Percentiles rank a stretch among this genome's conserved stretches.
Conservation (phyloP, 179 eudicot genomes). For the Gypsophila paniculata region DNA sequence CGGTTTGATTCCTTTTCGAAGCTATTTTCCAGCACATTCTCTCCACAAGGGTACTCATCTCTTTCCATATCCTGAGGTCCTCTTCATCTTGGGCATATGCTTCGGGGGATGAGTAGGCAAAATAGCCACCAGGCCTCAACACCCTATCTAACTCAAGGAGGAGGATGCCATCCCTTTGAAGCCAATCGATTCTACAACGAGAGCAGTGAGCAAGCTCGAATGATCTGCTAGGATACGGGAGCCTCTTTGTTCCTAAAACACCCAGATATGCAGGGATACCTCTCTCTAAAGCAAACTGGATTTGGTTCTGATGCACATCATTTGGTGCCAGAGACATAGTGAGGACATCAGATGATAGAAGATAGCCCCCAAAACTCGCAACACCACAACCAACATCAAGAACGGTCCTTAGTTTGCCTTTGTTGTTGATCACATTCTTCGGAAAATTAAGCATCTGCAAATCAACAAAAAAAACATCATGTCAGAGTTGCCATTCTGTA, state of each 20-base stretch:
- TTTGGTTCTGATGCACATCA: constrained; percentile 96
- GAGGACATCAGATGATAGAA: constrained; percentile 72
- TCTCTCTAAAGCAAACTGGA: constrained; percentile 96
- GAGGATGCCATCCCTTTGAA: constrained; percentile 92
- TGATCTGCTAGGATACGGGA: constrained; percentile 96
- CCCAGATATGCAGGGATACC: constrained; percentile 99
- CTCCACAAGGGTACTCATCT: constrained; percentile 93
- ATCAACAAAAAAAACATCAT: constrained; percentile 10
- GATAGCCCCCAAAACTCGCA: constrained; percentile 97
- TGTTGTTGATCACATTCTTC: constrained; percentile 59
- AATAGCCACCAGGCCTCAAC: constrained; percentile 94
- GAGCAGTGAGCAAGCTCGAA: constrained; percentile 98
- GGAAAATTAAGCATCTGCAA: constrained; percentile 92
- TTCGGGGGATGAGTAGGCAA: constrained; percentile 98
- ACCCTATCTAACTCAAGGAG: constrained; percentile 90
- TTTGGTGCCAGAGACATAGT: constrained; percentile 96
- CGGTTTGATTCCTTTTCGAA: constrained; percentile 86
- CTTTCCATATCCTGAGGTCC: constrained; percentile 88
- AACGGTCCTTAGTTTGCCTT: constrained; percentile 76
- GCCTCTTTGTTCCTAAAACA: constrained; percentile 93
- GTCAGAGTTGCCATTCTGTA: constrained; percentile 6
- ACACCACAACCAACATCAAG: constrained; percentile 99
- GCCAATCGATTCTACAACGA: constrained; percentile 99
- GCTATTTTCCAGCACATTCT: constrained; percentile 99
- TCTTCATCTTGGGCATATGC: constrained; percentile 99